Base-by-base conservation (phyloP, 1,139 yeast species). In the Suhomyces yuchorum region DNA sequence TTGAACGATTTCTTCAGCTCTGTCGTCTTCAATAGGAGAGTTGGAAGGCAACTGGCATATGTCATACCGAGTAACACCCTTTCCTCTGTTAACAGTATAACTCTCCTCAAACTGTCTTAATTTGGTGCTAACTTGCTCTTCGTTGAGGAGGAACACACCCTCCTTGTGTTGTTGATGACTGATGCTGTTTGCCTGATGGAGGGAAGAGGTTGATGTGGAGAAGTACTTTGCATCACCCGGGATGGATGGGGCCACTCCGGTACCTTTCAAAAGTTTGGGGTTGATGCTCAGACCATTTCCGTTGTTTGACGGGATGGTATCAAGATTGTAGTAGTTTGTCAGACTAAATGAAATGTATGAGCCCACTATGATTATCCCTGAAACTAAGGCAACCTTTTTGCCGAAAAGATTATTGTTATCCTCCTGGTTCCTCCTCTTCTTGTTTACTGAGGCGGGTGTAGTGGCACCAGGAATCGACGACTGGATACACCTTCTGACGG, bases 11-110 rank as follows among this genome's bases (percentile, higher is more conserved):
- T 86, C 87, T 63, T 92, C 98, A 1, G 93, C 82, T 52, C 96
- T 80, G 61, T 89, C 97, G 63, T 93, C 99, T 66, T 93, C 99
- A 55, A 92, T 90, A 8, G 99, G 99, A 41, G 87, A 83, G 65
- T 93, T 95, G 37, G 96, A 86, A 8, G 98, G 87, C 50, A 93
- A 71, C 68, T 93, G 99, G 43, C 96, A 81, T 30, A 90, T 81
- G 62, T 95, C 99, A 61, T 91, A 92, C 48, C 99, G 75, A n/a
- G 84, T 68, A 15, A 93, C 93, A n/a, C 98, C 98, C 56, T 87
- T 85, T 12, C 95, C 92, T 51, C 97, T 77, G 56, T 87, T 84
- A 18, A 92, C 93, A 37, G 72, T 63, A 61, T 85, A 89, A 55
- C 95, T 84, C 66, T 91, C 96, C 63, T 92, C 96, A 57, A 77